Percentiles rank a stretch among this genome's conserved stretches.
Evolutionary conservation across 108 stramenopile species (phyloP).

Genomic region (Asterionellopsis glacialis): DNA sequence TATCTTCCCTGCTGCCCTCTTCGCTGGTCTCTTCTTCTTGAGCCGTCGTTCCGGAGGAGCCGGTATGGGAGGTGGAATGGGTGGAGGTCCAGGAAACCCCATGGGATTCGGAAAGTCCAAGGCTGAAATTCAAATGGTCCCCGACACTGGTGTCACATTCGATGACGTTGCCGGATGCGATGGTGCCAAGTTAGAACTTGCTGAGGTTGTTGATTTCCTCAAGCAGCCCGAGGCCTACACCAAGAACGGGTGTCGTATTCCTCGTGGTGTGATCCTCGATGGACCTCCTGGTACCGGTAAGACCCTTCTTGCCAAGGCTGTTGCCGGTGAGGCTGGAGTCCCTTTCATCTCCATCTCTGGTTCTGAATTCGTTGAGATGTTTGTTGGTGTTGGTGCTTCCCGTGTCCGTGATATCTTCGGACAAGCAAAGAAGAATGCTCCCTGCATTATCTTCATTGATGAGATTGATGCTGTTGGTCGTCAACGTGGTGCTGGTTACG

Average conservation of each 20-base stretch:
- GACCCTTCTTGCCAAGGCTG: conserved; percentile 94
- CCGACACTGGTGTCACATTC: conserved; percentile 87
- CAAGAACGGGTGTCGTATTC: conserved; percentile 81
- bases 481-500: conserved; percentile 88
- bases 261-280: conserved; percentile 76
- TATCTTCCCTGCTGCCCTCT: conserved; percentile 82
- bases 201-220: conserved; percentile 97
- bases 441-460: conserved; percentile 98
- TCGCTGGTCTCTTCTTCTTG: conserved; percentile 91
- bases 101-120: conserved; percentile 88
- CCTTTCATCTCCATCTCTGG: conserved; percentile 93
- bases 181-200: conserved; percentile 89
- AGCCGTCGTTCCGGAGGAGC: conserved; percentile 71
- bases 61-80: conserved; percentile 51
- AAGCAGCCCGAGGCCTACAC: conserved; percentile 89
- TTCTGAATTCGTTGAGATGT: conserved; percentile 98
- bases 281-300: conserved; percentile 85
- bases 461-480: conserved; percentile 97
- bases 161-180: conserved; percentile 97
- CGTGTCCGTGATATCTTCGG: conserved; percentile 94
- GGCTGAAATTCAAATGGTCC: conserved; percentile 86
- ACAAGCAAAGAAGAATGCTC: conserved; percentile 91
- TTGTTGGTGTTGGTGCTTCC: conserved; percentile 95
- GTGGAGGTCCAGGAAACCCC: conserved; percentile 78
- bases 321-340: conserved; percentile 97